A percentile compares a stretch with the other conserved stretches of the same genome.
Evolutionary conservation across 805 yeast species (phyloP).

Genomic region (Hanseniaspora taiwanica): DNA sequence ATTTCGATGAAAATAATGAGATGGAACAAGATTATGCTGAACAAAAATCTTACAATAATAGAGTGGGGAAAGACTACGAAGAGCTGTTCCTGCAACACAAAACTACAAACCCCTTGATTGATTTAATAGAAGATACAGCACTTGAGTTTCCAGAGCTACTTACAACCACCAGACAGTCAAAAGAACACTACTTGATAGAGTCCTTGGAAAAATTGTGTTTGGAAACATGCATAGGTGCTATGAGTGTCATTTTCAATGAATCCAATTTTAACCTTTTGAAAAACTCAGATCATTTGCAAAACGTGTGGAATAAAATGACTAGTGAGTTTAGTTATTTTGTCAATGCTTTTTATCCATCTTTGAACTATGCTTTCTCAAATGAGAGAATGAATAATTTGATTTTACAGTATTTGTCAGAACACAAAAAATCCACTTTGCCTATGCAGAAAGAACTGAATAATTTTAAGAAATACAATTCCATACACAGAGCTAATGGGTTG

Average conservation of each 20-base stretch:
- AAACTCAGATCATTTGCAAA: background rate
- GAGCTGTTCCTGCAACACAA: background rate
- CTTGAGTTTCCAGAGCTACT: background rate
- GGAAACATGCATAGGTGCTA: background rate
- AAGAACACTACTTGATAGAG: background rate
- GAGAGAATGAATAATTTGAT: conserved; percentile 26
- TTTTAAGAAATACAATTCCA: conserved; percentile 44
- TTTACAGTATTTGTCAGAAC: conserved; percentile 18
- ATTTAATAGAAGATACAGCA: background rate
- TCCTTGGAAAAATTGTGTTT: background rate
- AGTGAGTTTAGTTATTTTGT: background rate
- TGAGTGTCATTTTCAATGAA: background rate
- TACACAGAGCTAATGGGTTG: conserved; percentile 50
- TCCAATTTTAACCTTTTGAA: background rate
- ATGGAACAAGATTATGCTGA: too few species aligned
- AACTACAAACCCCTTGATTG: background rate
- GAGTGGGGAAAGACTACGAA: background rate
- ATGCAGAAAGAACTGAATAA: conserved; percentile 11
- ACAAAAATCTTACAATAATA: background rate
- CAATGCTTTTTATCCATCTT: conserved; percentile 11
- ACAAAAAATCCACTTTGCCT: conserved; percentile 39
- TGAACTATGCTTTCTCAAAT: conserved; percentile 15
- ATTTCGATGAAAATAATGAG: too few species aligned
- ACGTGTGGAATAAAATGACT: background rate
- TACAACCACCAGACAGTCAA: background rate